Conservation (phyloP, 768 basidiomycete genomes). For the Psilocybe sp. region DNA sequence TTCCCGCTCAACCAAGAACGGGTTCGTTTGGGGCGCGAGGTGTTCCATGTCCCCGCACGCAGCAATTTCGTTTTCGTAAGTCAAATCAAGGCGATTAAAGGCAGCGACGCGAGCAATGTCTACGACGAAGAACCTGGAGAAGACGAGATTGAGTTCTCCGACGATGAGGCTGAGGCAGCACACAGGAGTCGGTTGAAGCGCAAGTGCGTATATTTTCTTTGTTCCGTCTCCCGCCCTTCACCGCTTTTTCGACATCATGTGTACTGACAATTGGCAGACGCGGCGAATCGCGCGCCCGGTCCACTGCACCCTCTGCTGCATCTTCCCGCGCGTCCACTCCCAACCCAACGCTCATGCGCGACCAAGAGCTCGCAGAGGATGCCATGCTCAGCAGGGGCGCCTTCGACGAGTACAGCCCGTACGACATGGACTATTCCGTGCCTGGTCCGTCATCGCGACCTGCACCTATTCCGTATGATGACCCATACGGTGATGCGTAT, state of each 20-base stretch:
- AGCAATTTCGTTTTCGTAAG: slow-evolving; percentile 84
- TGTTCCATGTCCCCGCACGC: slow-evolving; percentile 79
- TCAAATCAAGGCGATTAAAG: slow-evolving; percentile 67
- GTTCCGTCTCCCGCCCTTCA: not conserved
- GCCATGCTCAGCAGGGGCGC: slow-evolving; percentile 51
- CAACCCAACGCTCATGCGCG: slow-evolving; percentile 47
- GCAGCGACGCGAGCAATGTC: slow-evolving; percentile 92
- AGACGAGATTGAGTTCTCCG: slow-evolving; percentile 90
- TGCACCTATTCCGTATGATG: slow-evolving; percentile 72
- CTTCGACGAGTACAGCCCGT: slow-evolving; percentile 65
- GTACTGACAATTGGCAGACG: slow-evolving; percentile 35
- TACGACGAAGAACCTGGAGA: slow-evolving; percentile 93
- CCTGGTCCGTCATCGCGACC: slow-evolving; percentile 47
- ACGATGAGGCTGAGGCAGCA: slow-evolving; percentile 87
- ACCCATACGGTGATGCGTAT: slow-evolving; percentile 62
- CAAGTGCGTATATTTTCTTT: slow-evolving; percentile 39
- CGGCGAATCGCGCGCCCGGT: slow-evolving; percentile 45
- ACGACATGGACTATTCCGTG: slow-evolving; percentile 62
- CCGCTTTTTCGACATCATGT: not conserved
- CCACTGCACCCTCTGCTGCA: slow-evolving; percentile 45
- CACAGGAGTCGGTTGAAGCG: slow-evolving; percentile 60
- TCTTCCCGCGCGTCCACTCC: slow-evolving; percentile 59
- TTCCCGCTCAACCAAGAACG: slow-evolving; percentile 60
- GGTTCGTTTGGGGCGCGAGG: slow-evolving; percentile 53
- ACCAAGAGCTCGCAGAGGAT: slow-evolving; percentile 50